Evolutionary conservation across 2,329 filamentous ascomycete species (phyloP).

Genomic region (Hortaea werneckii): DNA sequence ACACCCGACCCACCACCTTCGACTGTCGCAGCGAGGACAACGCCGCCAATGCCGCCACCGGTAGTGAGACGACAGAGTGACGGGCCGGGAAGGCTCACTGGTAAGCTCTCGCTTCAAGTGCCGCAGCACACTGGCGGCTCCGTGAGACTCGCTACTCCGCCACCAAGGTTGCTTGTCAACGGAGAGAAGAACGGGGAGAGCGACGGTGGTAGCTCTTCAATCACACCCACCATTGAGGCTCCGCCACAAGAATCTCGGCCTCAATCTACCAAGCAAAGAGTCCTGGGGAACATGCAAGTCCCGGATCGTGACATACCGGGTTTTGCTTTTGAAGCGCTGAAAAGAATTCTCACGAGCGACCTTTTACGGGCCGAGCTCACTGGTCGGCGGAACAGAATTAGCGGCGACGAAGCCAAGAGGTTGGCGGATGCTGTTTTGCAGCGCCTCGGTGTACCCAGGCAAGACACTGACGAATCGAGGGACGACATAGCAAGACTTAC

Average conservation of each 20-base stretch:
- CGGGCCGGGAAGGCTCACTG: constrained; percentile 30
- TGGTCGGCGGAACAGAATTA: constrained; percentile 29
- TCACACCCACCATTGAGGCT: constrained; percentile 9
- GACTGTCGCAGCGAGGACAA: constrained; percentile 30
- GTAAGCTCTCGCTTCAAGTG: constrained; percentile 51
- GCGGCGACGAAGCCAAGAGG: constrained; percentile 37
- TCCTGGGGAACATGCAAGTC: constrained; percentile 2
- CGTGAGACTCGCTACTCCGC: constrained; percentile 52
- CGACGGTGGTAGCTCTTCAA: constrained; percentile 12
- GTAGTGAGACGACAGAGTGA: constrained; percentile 12
- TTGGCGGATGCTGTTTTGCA: constrained; percentile 36
- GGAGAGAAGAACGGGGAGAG: constrained; percentile 29
- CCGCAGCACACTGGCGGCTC: constrained; percentile 51
- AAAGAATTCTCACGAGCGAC: constrained; percentile 37
- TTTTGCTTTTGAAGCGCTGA: constrained; percentile 32
- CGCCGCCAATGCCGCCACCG: constrained; percentile 43
- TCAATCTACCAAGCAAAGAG: not conserved
- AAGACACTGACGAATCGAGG: constrained; percentile 22
- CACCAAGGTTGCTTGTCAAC: constrained; percentile 44
- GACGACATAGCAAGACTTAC: constrained; percentile 30
- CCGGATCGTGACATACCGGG: constrained; percentile 6
- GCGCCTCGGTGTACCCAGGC: constrained; percentile 26
- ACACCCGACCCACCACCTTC: constrained; percentile 4
- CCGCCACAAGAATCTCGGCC: not conserved
- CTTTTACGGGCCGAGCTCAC: constrained; percentile 36